Conservation (phyloP, 2,329 filamentous ascomycete species). For the Fusarium penzigii region DNA sequence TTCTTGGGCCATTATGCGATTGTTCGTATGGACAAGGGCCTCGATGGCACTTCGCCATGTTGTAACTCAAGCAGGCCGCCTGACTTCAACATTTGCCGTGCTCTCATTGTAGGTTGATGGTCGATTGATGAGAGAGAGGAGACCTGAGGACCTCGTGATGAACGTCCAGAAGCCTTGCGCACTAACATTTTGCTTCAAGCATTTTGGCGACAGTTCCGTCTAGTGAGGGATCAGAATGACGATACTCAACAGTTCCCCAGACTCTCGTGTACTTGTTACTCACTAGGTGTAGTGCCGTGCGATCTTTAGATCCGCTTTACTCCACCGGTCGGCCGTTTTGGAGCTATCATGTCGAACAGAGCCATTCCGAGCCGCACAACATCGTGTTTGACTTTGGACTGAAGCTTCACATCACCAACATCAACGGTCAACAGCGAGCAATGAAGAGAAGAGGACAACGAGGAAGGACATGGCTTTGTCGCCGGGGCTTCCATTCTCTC, state of each 20-base stretch:
- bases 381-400: slow-evolving; percentile 2
- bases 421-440: background rate
- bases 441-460: background rate
- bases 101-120: too few relatives aligned
- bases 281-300: slow-evolving; percentile 4
- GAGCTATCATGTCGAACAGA: slow-evolving; percentile 2
- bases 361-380: slow-evolving; percentile 11
- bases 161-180: too few relatives aligned
- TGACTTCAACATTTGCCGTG: too few relatives aligned
- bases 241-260: background rate
- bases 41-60: too few relatives aligned
- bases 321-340: slow-evolving; percentile 12
- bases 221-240: background rate
- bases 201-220: background rate
- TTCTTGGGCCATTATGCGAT: too few relatives aligned
- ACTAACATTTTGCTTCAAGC: too few relatives aligned
- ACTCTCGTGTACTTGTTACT: slow-evolving; percentile 5
- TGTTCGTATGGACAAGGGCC: too few relatives aligned
- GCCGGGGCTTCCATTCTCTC: slow-evolving; percentile 27
- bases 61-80: too few relatives aligned
- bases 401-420: slow-evolving; percentile 6
- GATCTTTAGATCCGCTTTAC: slow-evolving; percentile 7
- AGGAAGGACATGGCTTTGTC: slow-evolving; percentile 14
- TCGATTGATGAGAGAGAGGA: too few relatives aligned
- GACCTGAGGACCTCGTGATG: too few relatives aligned